These are phyloP conservation scores for Claviceps spartinae DNA, from an alignment of 2,329 filamentous ascomycete species.

Conservation along the genomic window DNA sequence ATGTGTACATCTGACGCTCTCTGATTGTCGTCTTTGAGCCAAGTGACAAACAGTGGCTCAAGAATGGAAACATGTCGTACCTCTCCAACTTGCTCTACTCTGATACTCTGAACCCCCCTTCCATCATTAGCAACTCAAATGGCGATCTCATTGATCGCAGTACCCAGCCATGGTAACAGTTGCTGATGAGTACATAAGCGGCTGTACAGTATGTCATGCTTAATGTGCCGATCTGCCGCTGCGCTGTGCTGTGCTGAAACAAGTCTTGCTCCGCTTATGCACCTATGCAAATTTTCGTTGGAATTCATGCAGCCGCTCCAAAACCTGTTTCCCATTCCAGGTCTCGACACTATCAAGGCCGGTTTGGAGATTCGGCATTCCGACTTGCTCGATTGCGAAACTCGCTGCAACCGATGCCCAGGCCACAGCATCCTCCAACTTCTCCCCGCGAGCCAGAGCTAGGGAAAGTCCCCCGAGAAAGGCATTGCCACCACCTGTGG, in stretches of 20 bases:
- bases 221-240: background rate
- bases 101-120: background rate
- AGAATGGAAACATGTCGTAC: background rate
- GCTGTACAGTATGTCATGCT: background rate
- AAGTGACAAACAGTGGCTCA: background rate
- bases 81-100: background rate
- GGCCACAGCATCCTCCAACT: slow-evolving; percentile 55
- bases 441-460: slow-evolving; percentile 44
- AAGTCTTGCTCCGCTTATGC: background rate
- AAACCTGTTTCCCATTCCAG: slow-evolving; percentile 47
- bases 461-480: slow-evolving; percentile 56
- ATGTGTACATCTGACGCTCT: background rate
- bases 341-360: slow-evolving; percentile 35
- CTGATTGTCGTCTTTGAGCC: background rate
- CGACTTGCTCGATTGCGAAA: slow-evolving; percentile 90
- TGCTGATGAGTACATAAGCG: background rate
- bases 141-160: background rate
- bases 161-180: background rate
- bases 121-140: background rate
- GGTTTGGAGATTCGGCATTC: slow-evolving; percentile 50
- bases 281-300: background rate
- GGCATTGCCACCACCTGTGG: slow-evolving; percentile 86
- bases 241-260: background rate
- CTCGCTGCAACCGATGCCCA: slow-evolving; percentile 78
- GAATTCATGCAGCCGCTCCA: slow-evolving; percentile 39